Base-by-base conservation (phyloP, 306 rosid species). In the Glycine latifolia region DNA sequence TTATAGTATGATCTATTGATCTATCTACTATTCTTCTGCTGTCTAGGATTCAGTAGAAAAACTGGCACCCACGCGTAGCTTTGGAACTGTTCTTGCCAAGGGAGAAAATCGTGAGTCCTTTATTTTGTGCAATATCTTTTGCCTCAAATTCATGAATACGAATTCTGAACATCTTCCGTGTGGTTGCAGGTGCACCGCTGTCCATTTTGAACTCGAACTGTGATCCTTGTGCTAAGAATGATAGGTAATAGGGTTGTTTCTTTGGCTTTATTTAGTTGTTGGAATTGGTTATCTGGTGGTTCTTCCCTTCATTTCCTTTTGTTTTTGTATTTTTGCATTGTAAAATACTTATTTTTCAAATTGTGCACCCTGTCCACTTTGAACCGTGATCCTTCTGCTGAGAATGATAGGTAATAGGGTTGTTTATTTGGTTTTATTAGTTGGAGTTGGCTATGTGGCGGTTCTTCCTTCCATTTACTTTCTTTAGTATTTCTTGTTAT, bases 61-160 rank as follows among this genome's bases (percentile, higher is more conserved):
- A 60, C 17, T 11, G 60, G 78, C 87, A 8, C 94, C 97, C 39
- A 49, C 53, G 67, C 91, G 99, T 53, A 93, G 93, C 89, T 95
- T 95, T 82, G 99, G 99, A 83, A 93, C 97, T 85, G 88, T 93
- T 66, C 91, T 95, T 43, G 76, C 94, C 44, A 87, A 88, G 35
- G 89, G 85, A 82, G 91, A 88, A 60, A 90, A 95, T 76, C 81
- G 97, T 92, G 83, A 85, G 92, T 77, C 63, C 48, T 43, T 37
- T 33, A n/a, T 49, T 78, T 53, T 26, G 39, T 85, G 47, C 73
- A 48, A 49, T 71, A 54, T 72, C 37, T 66, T 52, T 37, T 55
- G 41, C 50, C 79, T 61, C 71, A 41, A 73, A 26, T 6, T 37
- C 33, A 43, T 47, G 56, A 17, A 15, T 41, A n/a, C 43, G 47